A percentile compares a stretch with the other conserved stretches of the same genome.
Evolutionary conservation across 1,139 yeast genomes (phyloP).

Genomic region (Saccharomyces pastorianus): DNA sequence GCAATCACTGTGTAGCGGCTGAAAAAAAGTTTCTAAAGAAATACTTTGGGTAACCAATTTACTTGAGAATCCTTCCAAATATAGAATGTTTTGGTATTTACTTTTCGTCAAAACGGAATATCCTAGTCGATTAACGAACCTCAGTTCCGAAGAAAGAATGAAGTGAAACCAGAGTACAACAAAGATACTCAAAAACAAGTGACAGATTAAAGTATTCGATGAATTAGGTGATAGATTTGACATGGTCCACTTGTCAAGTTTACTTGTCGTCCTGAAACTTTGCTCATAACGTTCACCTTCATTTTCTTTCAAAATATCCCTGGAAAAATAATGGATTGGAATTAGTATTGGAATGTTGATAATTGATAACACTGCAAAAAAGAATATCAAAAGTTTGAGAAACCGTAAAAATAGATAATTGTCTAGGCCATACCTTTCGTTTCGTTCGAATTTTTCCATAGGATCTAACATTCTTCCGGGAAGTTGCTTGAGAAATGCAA

Average conservation of each 20-base stretch:
- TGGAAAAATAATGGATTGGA: constrained; percentile 47
- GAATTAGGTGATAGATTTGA: constrained; percentile 49
- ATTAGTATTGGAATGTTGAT: constrained; percentile 47
- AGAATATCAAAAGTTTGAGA: constrained; percentile 39
- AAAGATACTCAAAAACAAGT: constrained; percentile 45
- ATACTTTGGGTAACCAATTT: constrained; percentile 31
- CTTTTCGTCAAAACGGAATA: constrained; percentile 32
- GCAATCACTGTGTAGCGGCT: constrained; percentile 18
- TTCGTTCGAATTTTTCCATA: neutral
- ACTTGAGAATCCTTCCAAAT: constrained; percentile 44
- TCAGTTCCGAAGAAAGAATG: constrained; percentile 44
- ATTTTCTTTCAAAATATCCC: constrained; percentile 30
- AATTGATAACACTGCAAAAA: constrained; percentile 44
- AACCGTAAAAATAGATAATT: constrained; percentile 56
- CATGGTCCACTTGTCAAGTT: constrained; percentile 53
- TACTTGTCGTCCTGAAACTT: neutral
- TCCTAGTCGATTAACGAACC: constrained; percentile 30
- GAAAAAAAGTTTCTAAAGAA: constrained; percentile 31
- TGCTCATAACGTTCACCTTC: constrained; percentile 27
- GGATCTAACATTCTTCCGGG: neutral
- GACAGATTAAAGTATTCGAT: constrained; percentile 42
- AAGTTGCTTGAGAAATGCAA: neutral
- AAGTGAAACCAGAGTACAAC: constrained; percentile 49
- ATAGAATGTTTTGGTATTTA: constrained; percentile 36
- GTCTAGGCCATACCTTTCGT: constrained; percentile 43